Percentiles rank a stretch among this genome's conserved stretches.
Conservation (phyloP, 2,329 filamentous ascomycete genomes). For the Sphaerostilbella broomeana region DNA sequence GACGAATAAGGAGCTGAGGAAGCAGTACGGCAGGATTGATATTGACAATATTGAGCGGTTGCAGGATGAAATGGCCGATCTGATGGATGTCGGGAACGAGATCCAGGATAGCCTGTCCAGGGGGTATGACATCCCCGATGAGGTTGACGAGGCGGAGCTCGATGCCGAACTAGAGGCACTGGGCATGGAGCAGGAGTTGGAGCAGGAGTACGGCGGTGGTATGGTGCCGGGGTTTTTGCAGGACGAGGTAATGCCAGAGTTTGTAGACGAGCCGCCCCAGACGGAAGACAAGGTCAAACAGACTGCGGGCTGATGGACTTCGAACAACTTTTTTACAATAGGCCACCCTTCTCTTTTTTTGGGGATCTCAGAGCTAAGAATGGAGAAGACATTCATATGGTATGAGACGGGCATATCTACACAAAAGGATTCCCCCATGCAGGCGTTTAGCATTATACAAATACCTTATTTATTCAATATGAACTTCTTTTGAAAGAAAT, state of each 20-base stretch:
- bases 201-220: conserved; percentile 52
- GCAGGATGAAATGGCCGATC: conserved; percentile 98
- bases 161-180: conserved; percentile 94
- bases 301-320: conserved; percentile 53
- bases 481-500: no score
- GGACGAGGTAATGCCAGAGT: conserved; percentile 79
- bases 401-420: no score
- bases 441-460: no score
- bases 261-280: conserved; percentile 86
- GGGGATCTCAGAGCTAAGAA: no score
- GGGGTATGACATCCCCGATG: conserved; percentile 91
- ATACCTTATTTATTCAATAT: no score
- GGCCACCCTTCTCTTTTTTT: no score
- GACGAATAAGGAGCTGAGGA: conserved; percentile 84
- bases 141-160: conserved; percentile 92
- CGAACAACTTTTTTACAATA: no score
- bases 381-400: no score
- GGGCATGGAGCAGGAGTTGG: conserved; percentile 88
- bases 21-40: conserved; percentile 95
- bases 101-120: conserved; percentile 91
- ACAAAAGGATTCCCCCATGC: no score
- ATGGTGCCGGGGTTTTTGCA: conserved; percentile 80
- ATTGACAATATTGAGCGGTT: conserved; percentile 95
- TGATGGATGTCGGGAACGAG: conserved; percentile 96
- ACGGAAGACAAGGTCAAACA: conserved; percentile 72